phyloP scores from a whole-genome alignment of 495 filamentous ascomycete genomes.

The Tuber melanosporum region DNA sequence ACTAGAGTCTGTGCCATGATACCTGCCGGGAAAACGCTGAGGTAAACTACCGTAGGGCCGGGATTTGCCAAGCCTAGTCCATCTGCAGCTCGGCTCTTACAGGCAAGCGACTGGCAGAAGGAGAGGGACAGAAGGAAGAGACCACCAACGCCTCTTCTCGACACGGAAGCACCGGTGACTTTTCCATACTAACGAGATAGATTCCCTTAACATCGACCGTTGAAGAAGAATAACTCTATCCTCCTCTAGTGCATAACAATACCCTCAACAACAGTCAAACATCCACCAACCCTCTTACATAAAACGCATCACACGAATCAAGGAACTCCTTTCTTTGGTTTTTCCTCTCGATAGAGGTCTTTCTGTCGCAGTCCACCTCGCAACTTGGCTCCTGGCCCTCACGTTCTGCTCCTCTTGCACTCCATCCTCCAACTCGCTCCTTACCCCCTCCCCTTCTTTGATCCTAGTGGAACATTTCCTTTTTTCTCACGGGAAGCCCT shows the following conservation, averaged over 20 bases:
- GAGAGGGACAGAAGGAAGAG: constrained; percentile 1
- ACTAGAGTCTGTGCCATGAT: not conserved
- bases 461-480: not conserved
- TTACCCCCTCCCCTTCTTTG: not conserved
- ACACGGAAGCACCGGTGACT: not conserved
- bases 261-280: not conserved
- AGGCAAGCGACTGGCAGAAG: not conserved
- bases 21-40: not conserved
- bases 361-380: not conserved
- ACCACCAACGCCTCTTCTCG: constrained; percentile 5
- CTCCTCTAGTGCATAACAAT: not conserved
- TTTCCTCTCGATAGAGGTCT: not conserved
- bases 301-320: not conserved
- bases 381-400: not conserved
- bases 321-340: not conserved
- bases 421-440: constrained; percentile 2
- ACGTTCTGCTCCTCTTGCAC: not conserved
- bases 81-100: not conserved
- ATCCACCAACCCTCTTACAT: not conserved
- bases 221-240: not conserved
- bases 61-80: not conserved
- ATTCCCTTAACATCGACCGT: not conserved
- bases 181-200: not conserved
- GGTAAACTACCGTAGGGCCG: not conserved
- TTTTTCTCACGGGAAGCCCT: not conserved